Evolutionary conservation across 176 grass and related monocot genomes (phyloP), one percentile per base, ranked within the genome.

Genomic region (Phyllostachys edulis): DNA sequence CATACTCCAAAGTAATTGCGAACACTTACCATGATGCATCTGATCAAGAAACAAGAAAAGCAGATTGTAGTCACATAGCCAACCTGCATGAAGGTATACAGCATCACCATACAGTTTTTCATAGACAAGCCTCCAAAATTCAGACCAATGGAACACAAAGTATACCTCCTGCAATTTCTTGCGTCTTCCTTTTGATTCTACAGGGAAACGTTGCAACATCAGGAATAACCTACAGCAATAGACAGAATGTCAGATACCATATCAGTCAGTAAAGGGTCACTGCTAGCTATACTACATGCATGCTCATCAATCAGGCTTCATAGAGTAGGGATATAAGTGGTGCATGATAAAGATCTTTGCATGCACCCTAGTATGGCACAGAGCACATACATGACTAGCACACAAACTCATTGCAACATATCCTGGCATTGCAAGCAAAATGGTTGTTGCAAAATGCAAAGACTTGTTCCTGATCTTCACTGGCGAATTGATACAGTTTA

Each of bases 31-130:
- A 97, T 94, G 78, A 93, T 39, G 16, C 95, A 97, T 94, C 95
- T 92, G 77, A 93, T 88, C 73, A 93, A 90, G 87, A 97, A 97
- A 87, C 95, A 97, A 83, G 89, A 81, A 86, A 97, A 92, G 63
- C 95, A 97, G 86, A 97, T 91, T 24, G 92, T 94, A 50, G 95
- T 94, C 18, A 97, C 95, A 75, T 97, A 97, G 65, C 95, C 95
- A 90, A 97, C 95, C 95, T 97, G 84, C 83, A 64, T 46, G 16
- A 17, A 67, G 15, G 26, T 8, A 82, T 67, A 78, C 47, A 39
- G 0, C 36, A 89, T 82, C 69, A 85, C 24, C 8, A 5, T 44
- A 92, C 75, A 81, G 13, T 90, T 78, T 66, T 3, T 81, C 11
- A 61, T 37, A 38, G 29, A 85, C 60, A 66, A 15, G 21, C 12